Percentiles rank a stretch among this genome's conserved stretches.
Evolutionary conservation across 495 filamentous ascomycete species (phyloP).

Genomic region (Haplographium delicatum): DNA sequence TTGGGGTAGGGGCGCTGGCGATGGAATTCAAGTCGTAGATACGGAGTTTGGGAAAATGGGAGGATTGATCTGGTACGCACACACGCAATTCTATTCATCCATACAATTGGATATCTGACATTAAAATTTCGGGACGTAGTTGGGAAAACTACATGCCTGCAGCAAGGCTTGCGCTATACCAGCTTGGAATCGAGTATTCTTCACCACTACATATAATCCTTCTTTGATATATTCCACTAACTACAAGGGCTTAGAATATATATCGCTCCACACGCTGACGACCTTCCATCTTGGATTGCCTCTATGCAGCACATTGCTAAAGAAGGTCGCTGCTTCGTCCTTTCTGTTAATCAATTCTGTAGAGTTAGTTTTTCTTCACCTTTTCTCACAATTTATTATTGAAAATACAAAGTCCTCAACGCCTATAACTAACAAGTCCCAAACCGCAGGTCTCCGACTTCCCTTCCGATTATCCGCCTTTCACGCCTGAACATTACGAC

Average conservation of each 20-base stretch:
- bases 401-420: no score
- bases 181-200: slow-evolving; percentile 36
- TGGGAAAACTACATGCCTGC: slow-evolving; percentile 44
- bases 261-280: no score
- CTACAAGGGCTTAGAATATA: no score
- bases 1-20: slow-evolving; percentile 37
- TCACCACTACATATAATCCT: slow-evolving; percentile 23
- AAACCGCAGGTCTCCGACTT: slow-evolving; percentile 41
- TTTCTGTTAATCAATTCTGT: slow-evolving; percentile 35
- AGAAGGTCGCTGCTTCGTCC: slow-evolving; percentile 39
- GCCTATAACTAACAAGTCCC: no score
- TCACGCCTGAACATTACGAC: slow-evolving; percentile 35
- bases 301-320: slow-evolving; percentile 42
- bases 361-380: no score
- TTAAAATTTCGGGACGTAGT: slow-evolving; percentile 15
- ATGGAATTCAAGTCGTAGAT: slow-evolving; percentile 35
- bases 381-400: no score
- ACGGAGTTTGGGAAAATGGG: slow-evolving; percentile 36
- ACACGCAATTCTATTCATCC: slow-evolving; percentile 2
- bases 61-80: slow-evolving; percentile 39
- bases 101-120: not conserved
- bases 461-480: slow-evolving; percentile 37
- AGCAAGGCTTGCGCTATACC: slow-evolving; percentile 36
- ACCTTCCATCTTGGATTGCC: no score
- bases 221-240: slow-evolving; percentile 35